phyloP scores from a whole-genome alignment of 106 monocot genomes.

The Apostasia shenzhenica region DNA sequence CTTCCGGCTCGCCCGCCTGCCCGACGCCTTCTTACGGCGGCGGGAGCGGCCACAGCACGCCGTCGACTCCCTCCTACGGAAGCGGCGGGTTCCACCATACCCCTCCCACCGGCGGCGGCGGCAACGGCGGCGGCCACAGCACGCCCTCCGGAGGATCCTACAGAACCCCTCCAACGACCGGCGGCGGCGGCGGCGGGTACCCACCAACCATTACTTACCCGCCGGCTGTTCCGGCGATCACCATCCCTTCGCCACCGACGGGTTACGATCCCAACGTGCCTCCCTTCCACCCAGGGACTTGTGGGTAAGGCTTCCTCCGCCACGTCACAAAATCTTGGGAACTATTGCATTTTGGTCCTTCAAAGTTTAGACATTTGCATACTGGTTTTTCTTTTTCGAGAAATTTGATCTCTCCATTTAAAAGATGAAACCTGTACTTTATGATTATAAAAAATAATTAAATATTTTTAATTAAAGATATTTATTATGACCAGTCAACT shows the following conservation, averaged over 20 bases:
- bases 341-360: no score
- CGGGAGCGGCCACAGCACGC: not conserved
- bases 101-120: not conserved
- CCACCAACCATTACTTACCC: not conserved
- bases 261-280: conserved; percentile 9
- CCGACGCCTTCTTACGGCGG: not conserved
- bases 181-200: not conserved
- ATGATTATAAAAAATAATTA: not conserved
- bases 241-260: not conserved
- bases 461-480: not conserved
- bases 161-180: not conserved
- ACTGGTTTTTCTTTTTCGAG: not conserved
- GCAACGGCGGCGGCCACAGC: not conserved
- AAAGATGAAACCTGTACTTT: no score
- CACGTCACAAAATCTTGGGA: not conserved
- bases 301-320: not conserved
- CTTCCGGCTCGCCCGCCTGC: not conserved
- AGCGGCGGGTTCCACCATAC: conserved; percentile 8
- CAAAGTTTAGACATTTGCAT: no score
- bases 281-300: conserved; percentile 12
- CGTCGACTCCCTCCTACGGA: not conserved
- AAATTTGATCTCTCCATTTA: not conserved
- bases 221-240: not conserved
- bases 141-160: not conserved
- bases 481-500: no score